These are phyloP conservation scores for Nemania bipapillata DNA, from an alignment of 2,329 filamentous ascomycete species.

Conservation along the genomic window DNA sequence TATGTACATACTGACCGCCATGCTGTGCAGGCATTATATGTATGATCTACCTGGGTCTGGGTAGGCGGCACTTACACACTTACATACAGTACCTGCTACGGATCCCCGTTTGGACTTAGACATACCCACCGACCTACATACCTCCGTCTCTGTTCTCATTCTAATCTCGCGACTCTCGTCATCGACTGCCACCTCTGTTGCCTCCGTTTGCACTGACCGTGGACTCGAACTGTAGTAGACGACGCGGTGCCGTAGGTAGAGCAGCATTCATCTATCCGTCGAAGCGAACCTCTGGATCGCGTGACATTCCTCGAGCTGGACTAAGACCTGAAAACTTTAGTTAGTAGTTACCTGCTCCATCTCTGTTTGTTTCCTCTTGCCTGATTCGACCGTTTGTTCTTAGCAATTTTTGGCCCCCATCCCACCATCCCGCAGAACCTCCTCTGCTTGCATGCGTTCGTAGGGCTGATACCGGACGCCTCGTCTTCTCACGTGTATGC, in stretches of 20 bases:
- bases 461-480: constrained; percentile 32
- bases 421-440: background rate
- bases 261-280: background rate
- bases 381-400: constrained; percentile 5
- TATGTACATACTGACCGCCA: constrained; percentile 29
- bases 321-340: constrained; percentile 10
- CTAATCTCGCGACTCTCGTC: constrained; percentile 11
- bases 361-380: constrained; percentile 7
- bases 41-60: no score
- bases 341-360: constrained; percentile 22
- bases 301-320: constrained; percentile 14
- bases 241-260: constrained; percentile 13
- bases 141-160: constrained; percentile 12
- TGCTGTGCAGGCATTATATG: no score
- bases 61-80: background rate
- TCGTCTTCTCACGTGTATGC: background rate
- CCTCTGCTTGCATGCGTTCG: constrained; percentile 26
- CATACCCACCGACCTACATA: constrained; percentile 16
- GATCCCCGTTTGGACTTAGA: constrained; percentile 4
- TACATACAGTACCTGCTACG: constrained; percentile 1
- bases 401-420: constrained; percentile 15
- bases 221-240: constrained; percentile 9
- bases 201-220: constrained; percentile 3
- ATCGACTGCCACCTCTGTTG: constrained; percentile 14
- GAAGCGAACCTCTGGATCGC: constrained; percentile 15